A percentile compares a stretch with the other conserved stretches of the same genome.
Evolutionary conservation across 2,329 filamentous ascomycete genomes (phyloP).

Genomic region (Hypoxylon sp.): DNA sequence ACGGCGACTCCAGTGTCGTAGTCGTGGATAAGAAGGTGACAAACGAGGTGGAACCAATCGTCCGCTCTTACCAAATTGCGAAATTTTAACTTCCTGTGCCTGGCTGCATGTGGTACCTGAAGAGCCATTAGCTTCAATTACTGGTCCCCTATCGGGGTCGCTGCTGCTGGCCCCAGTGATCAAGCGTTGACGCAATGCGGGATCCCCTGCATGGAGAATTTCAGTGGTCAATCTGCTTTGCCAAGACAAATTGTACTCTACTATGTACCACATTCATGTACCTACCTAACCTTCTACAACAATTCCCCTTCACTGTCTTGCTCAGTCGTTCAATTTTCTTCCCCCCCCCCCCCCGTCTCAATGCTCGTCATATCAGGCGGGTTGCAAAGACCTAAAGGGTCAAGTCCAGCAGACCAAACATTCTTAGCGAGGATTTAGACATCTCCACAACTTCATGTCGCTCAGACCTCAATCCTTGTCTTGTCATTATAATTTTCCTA

Average conservation of each 20-base stretch:
- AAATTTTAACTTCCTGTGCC: conserved; percentile 18
- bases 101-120: conserved; percentile 4
- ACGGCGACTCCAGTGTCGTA: no score
- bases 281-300: no score
- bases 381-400: no score
- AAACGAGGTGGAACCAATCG: conserved; percentile 15
- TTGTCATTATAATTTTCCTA: conserved; percentile 26
- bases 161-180: conserved; percentile 1
- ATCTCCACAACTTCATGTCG: no score
- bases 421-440: conserved; percentile 28
- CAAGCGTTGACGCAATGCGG: conserved; percentile 36
- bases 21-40: no score
- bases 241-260: no score
- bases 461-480: conserved; percentile 12
- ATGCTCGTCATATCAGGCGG: conserved; percentile 26
- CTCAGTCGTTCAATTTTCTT: no score
- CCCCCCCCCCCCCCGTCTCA: no score
- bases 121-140: conserved; percentile 3
- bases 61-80: conserved; percentile 22
- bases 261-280: no score
- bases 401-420: conserved; percentile 28
- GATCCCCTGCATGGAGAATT: conserved; percentile 36
- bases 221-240: no score
- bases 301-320: no score
- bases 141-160: not conserved